phyloP scores from a whole-genome alignment of 371 early-diverging fungal species.

The Edhazardia aedis region DNA sequence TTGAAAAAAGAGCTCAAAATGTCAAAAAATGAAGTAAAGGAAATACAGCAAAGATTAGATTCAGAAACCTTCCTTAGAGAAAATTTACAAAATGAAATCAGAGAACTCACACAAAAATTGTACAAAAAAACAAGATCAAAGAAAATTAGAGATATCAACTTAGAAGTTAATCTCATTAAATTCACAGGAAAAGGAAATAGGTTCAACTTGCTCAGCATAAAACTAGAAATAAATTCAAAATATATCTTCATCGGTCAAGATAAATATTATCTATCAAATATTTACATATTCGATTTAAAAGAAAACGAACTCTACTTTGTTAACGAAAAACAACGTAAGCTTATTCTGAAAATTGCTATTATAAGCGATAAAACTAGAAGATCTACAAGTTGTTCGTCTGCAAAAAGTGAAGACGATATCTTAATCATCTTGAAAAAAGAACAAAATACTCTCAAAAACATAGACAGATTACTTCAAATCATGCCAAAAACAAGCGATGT shows the following conservation, averaged over 20 bases:
- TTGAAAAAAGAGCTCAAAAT: constrained; percentile 29
- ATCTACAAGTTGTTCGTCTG: neutral
- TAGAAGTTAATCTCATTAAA: constrained; percentile 1
- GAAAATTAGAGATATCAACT: neutral
- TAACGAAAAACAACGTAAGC: constrained; percentile 15
- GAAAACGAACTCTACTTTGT: constrained; percentile 28
- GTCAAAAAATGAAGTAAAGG: constrained; percentile 24
- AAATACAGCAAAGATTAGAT: constrained; percentile 30
- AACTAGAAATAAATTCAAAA: constrained; percentile 2
- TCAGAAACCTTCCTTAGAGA: constrained; percentile 14
- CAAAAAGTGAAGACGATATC: no score
- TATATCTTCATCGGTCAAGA: constrained; percentile 6
- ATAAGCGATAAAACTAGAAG: constrained; percentile 12
- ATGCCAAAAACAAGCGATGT: no score
- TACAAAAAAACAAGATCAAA: neutral
- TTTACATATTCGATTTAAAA: constrained; percentile 18
- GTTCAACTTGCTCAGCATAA: neutral
- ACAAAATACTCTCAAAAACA: no score
- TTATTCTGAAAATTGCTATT: constrained; percentile 29
- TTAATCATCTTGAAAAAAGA: no score
- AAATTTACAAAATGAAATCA: constrained; percentile 25
- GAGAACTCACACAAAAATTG: constrained; percentile 1
- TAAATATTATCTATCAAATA: constrained; percentile 6
- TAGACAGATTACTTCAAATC: no score
- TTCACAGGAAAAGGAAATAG: neutral